Percentiles rank a stretch among this genome's conserved stretches.
These are phyloP conservation scores for Boletus rubroflammeus DNA, from an alignment of 768 basidiomycete genomes.

Conservation along the genomic window DNA sequence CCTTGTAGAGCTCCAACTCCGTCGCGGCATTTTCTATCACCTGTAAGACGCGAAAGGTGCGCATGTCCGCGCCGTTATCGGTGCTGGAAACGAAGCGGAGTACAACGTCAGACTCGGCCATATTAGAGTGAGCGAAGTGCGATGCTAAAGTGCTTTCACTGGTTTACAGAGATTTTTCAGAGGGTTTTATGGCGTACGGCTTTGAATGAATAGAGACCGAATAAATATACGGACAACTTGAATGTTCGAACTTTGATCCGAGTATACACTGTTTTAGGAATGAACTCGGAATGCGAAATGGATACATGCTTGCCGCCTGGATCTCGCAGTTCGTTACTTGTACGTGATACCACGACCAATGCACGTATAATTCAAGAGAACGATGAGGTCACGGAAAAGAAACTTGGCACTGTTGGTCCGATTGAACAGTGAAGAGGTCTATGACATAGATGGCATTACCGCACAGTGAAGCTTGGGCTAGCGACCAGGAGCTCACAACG, in stretches of 20 bases:
- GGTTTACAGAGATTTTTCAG: background rate
- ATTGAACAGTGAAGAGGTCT: background rate
- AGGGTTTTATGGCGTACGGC: slow-evolving; percentile 6
- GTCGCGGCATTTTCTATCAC: slow-evolving; percentile 26
- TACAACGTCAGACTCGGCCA: slow-evolving; percentile 36
- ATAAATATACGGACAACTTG: slow-evolving; percentile 18
- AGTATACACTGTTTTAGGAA: slow-evolving; percentile 16
- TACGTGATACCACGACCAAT: slow-evolving; percentile 25
- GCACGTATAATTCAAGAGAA: slow-evolving; percentile 24
- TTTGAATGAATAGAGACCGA: slow-evolving; percentile 1
- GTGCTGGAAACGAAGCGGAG: slow-evolving; percentile 37
- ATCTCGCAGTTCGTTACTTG: slow-evolving; percentile 15
- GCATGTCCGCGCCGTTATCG: slow-evolving; percentile 35
- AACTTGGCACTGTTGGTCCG: background rate
- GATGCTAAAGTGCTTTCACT: background rate
- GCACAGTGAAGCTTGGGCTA: background rate
- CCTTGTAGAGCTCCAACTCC: slow-evolving; percentile 44
- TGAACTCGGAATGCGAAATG: slow-evolving; percentile 13
- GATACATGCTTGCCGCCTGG: slow-evolving; percentile 7
- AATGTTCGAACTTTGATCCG: slow-evolving; percentile 21
- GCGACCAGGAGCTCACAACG: background rate
- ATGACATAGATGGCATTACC: background rate
- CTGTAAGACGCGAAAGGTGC: slow-evolving; percentile 42
- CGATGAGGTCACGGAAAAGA: slow-evolving; percentile 18
- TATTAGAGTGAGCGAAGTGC: slow-evolving; percentile 5